Conservation (phyloP, 495 filamentous ascomycete species). For the Mytilinidion resinicola region DNA sequence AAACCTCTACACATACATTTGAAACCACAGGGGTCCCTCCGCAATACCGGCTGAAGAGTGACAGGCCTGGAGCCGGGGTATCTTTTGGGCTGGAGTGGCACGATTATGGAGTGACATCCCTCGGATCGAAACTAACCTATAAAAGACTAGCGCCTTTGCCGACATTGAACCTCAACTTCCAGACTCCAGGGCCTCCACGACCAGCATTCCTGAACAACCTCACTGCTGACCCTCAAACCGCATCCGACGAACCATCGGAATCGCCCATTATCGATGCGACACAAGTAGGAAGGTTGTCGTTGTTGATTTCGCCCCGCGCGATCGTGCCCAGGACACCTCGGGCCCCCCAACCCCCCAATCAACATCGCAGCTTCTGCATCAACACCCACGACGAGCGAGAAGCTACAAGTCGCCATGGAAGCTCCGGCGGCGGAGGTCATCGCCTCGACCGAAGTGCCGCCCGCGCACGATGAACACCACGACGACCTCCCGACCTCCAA, state of each 20-base stretch:
- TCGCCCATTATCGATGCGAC: conserved; percentile 12
- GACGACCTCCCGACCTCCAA: conserved; percentile 14
- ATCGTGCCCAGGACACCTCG: conserved; percentile 16
- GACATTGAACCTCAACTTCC: background rate
- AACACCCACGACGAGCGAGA: conserved; percentile 2
- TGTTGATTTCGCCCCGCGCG: conserved; percentile 5
- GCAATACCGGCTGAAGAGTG: too few species aligned
- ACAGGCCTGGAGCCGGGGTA: too few species aligned
- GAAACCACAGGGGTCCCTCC: too few species aligned
- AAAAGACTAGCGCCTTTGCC: too few species aligned
- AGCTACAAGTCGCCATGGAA: conserved; percentile 11
- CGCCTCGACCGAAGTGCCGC: conserved; percentile 18
- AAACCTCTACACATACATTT: too few species aligned
- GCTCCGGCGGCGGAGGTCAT: conserved; percentile 15
- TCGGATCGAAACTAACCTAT: too few species aligned
- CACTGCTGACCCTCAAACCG: conserved; percentile 1
- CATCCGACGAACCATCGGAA: background rate
- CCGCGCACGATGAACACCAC: conserved; percentile 2
- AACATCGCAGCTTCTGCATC: conserved; percentile 13
- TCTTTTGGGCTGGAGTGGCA: too few species aligned
- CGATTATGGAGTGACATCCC: too few species aligned
- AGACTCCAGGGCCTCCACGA: background rate
- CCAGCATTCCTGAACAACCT: conserved; percentile 11
- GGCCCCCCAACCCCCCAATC: conserved; percentile 5
- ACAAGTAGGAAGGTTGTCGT: conserved; percentile 14